phyloP scores from a whole-genome alignment of 2,329 filamentous ascomycete genomes.

The Nigrospora oryzae region DNA sequence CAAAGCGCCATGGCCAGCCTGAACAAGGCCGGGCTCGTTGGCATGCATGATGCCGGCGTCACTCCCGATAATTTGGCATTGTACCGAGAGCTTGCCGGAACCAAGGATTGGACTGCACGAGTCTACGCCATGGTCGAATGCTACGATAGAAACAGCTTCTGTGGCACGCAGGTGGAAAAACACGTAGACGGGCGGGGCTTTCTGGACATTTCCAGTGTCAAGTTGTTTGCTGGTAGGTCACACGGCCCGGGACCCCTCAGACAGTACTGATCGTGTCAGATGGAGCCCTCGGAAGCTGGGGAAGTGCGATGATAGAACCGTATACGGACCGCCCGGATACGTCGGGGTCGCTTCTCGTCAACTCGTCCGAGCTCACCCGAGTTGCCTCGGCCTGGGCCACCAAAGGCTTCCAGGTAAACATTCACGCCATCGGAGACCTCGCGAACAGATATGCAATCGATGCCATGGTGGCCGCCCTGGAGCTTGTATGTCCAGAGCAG shows the following conservation, averaged over 20 bases:
- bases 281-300: constrained; percentile 63
- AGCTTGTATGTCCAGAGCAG: constrained; percentile 37
- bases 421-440: constrained; percentile 64
- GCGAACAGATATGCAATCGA: constrained; percentile 59
- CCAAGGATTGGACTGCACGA: constrained; percentile 49
- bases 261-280: constrained; percentile 31
- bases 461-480: constrained; percentile 49
- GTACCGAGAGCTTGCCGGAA: constrained; percentile 40
- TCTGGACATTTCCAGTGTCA: constrained; percentile 54
- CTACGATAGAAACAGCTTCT: constrained; percentile 54
- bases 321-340: constrained; percentile 56
- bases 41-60: constrained; percentile 61
- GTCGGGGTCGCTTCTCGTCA: constrained; percentile 57
- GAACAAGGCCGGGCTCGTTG: constrained; percentile 58
- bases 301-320: constrained; percentile 62
- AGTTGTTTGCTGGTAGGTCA: constrained; percentile 55
- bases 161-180: constrained; percentile 38
- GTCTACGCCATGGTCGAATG: constrained; percentile 66
- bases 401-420: constrained; percentile 59
- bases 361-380: constrained; percentile 46
- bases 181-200: constrained; percentile 36
- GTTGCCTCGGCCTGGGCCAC: constrained; percentile 50
- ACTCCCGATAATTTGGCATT: constrained; percentile 44
- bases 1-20: constrained; percentile 52
- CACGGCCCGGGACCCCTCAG: too few species aligned